These are phyloP conservation scores for Dioszegia aurantiaca DNA, from an alignment of 768 basidiomycete species.

Conservation along the genomic window DNA sequence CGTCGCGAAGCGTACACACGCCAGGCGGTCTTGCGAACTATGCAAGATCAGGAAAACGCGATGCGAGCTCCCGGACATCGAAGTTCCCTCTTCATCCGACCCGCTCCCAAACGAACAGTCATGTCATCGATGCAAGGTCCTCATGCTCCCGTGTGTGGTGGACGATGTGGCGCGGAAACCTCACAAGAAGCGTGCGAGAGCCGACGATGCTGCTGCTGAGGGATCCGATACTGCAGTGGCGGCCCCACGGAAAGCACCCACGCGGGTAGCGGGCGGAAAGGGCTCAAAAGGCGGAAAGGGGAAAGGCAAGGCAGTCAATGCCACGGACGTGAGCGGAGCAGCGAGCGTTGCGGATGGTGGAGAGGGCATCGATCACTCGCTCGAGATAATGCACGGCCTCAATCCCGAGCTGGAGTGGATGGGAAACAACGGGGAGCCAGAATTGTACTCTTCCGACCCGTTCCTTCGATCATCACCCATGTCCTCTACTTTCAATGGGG, in stretches of 20 bases:
- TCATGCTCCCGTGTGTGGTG: constrained; percentile 40
- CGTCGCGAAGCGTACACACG: constrained; percentile 40
- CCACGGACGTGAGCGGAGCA: background rate
- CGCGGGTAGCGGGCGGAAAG: background rate
- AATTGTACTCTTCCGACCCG: background rate
- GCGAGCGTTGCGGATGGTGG: background rate
- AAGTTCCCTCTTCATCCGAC: constrained; percentile 27
- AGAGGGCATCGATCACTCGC: constrained; percentile 8
- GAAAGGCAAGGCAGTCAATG: constrained; percentile 4
- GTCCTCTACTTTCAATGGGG: background rate
- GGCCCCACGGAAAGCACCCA: background rate
- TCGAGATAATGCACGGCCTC: constrained; percentile 18
- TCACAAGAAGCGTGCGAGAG: constrained; percentile 18
- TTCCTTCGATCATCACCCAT: background rate
- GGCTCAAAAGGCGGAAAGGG: constrained; percentile 3
- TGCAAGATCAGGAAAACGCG: constrained; percentile 46
- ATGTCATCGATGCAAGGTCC: constrained; percentile 42
- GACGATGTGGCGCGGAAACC: constrained; percentile 31
- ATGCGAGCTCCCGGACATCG: constrained; percentile 44
- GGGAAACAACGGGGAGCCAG: background rate
- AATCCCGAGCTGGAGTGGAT: constrained; percentile 14
- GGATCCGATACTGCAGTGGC: background rate
- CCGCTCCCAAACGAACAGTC: constrained; percentile 37
- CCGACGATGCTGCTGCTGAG: background rate
- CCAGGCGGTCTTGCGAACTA: constrained; percentile 42